Evolutionary conservation across 805 yeast genomes (phyloP), one percentile per base, ranked within the genome.

Genomic region (Ogataea thermomethanolica): DNA sequence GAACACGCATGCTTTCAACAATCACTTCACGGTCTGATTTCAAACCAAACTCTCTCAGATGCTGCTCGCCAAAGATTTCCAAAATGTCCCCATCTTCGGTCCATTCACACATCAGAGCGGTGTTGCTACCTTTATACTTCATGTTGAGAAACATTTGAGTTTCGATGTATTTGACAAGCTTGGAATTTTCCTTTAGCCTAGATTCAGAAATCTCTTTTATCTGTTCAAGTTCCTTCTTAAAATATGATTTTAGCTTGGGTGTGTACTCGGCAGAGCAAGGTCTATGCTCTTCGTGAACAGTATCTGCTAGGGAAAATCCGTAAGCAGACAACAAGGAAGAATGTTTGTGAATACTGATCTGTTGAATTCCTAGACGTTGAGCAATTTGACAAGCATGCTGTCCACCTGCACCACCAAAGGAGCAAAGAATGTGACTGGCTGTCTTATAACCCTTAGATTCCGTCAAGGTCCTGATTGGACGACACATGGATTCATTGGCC

Each of bases 391-490:
- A 79, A 2, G 91, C 89, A 59, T 84, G 89, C 62, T 87, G 96
- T 6, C 95, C 95, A 39, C 95, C 96, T 13, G 95, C 95, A 33
- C 96, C 96, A 35, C 96, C 96, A 62, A 87, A 87, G 2, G 90
- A 74, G 2, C 88, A 91, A 42, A 87, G 64, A 37, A 80, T 66
- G 56, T 87, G 95, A 7, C 71, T 66, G 8, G 81, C 59, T 0
- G 78, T 71, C 28, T 74, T 69, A 55, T 78, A 78, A 4, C 96
- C 96, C 54, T 79, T 85, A 1, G 90, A 84, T 55, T 87, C 95
- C 0, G 95, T 86, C 36, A 87, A 64, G 23, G 82, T 78, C 43
- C 95, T 72, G 35, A 87, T 84, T 2, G 95, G 95, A 44, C 93
- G 73, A n/a, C 90, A 84, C 95, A 87, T 87, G 2, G 89, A 67